Evolutionary conservation across 257 asterid genomes (phyloP).

Genomic region (Solanum neorickii): DNA sequence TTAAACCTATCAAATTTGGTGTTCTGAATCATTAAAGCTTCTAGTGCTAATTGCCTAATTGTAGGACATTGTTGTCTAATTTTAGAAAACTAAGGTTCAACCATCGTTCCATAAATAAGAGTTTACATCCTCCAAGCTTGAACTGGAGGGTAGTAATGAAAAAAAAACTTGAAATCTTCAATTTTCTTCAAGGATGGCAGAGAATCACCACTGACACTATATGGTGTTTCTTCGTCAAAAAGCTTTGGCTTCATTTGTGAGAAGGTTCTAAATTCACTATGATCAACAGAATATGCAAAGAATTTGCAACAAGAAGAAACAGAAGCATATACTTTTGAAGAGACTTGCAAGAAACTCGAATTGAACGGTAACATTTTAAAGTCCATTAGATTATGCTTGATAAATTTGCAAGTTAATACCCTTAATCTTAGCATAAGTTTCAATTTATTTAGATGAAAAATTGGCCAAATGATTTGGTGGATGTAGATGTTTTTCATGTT

Average conservation of each 20-base stretch:
- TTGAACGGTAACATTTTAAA: neutral
- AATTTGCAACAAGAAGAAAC: neutral
- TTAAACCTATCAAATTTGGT: neutral
- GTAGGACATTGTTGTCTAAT: neutral
- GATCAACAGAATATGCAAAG: slow-evolving; percentile 7
- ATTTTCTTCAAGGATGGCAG: slow-evolving; percentile 46
- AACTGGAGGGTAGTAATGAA: neutral
- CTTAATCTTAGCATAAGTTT: neutral
- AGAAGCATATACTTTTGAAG: neutral
- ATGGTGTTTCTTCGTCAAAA: slow-evolving; percentile 33
- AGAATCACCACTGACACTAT: slow-evolving; percentile 32
- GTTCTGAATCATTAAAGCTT: neutral
- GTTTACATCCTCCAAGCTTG: neutral
- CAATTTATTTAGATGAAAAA: neutral
- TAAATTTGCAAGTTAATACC: neutral
- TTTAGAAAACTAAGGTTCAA: neutral
- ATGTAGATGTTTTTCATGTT: neutral
- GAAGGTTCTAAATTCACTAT: slow-evolving; percentile 39
- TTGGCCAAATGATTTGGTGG: neutral
- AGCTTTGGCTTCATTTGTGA: slow-evolving; percentile 26
- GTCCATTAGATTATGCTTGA: neutral
- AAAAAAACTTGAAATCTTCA: neutral
- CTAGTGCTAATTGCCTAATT: neutral
- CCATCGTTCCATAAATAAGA: neutral
- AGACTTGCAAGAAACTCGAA: neutral